These are phyloP conservation scores for Kodamaea fukazawae DNA, from an alignment of 805 yeast species.

Conservation along the genomic window DNA sequence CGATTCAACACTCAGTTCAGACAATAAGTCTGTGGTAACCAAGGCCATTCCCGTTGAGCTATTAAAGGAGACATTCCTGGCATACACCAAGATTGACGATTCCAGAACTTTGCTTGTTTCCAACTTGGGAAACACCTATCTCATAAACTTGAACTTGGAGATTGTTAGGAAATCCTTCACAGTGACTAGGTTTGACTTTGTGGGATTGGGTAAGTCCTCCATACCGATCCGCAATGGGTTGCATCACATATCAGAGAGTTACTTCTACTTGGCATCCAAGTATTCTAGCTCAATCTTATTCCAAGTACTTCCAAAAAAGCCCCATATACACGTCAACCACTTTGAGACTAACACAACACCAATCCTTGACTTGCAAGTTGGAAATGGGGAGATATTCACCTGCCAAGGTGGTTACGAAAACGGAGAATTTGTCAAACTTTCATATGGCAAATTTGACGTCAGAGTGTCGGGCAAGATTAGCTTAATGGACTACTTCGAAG, in stretches of 20 bases:
- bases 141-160: conserved; percentile 15
- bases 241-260: conserved; percentile 24
- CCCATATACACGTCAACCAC: conserved; percentile 23
- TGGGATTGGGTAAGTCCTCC: conserved; percentile 29
- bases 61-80: conserved; percentile 6
- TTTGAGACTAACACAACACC: conserved; percentile 31
- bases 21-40: conserved; percentile 16
- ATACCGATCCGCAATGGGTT: conserved; percentile 22
- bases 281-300: conserved; percentile 32
- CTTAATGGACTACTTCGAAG: no score
- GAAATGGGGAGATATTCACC: conserved; percentile 14
- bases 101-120: conserved; percentile 26
- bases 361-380: conserved; percentile 21
- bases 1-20: conserved; percentile 13
- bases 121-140: conserved; percentile 27
- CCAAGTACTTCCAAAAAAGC: conserved; percentile 22
- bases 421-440: conserved; percentile 23
- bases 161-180: not conserved
- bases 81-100: conserved; percentile 24
- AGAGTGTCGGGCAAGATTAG: not conserved
- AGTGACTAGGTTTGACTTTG: conserved; percentile 18
- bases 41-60: conserved; percentile 12
- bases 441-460: not conserved
- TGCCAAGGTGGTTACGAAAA: conserved; percentile 37
- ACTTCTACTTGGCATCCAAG: conserved; percentile 30